Base-by-base conservation (phyloP, 495 filamentous ascomycete species). In the Alectoria sarmentosa region DNA sequence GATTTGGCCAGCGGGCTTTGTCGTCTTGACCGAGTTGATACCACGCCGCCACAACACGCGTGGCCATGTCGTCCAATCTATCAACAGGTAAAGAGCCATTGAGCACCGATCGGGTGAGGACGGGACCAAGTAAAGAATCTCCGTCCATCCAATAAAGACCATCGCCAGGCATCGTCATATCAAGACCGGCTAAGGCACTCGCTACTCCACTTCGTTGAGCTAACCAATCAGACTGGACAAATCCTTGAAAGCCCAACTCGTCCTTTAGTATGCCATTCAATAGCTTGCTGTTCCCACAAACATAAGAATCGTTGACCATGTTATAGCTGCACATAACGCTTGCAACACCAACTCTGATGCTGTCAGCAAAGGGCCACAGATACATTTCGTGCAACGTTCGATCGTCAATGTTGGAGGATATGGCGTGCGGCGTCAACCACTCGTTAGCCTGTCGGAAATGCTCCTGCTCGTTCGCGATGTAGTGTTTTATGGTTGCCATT, bases 101-200 rank as follows among this genome's bases (percentile, higher is more conserved):
- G 39, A 97, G 76, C 0, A 90, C 84, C 0, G 91, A 84, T 48
- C 79, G 86, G 1, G 88, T 92, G 65, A 98, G 79, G 55, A 90
- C 79, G 17, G 82, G 75, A 2, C 94, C 93, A 88, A 90, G 96
- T 0, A 96, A 80, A 0, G 89, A 87, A 26, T 89, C 74, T 11
- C 91, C 92, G 67, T 92, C 80, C 28, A 80, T 80, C 91, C 90
- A 96, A 19, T 67, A 67, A 14, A 90, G 72, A 2, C 93, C 92
- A 75, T 97, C 92, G 14, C 93, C 93, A 4, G 94, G 94, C 93
- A 97, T 97, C 17, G 83, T 90, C 90, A 96, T 92, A 73, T 97
- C 93, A 17, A 98, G 77, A 1, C 93, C 93, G 28, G 91, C 87
- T 28, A 96, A 74, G 5, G 92, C 88, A 66, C 85, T 88, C 21